Percentiles rank a stretch among this genome's conserved stretches.
Conservation (phyloP, 495 filamentous ascomycete species). For the Hypomontagnella submonticulosa region DNA sequence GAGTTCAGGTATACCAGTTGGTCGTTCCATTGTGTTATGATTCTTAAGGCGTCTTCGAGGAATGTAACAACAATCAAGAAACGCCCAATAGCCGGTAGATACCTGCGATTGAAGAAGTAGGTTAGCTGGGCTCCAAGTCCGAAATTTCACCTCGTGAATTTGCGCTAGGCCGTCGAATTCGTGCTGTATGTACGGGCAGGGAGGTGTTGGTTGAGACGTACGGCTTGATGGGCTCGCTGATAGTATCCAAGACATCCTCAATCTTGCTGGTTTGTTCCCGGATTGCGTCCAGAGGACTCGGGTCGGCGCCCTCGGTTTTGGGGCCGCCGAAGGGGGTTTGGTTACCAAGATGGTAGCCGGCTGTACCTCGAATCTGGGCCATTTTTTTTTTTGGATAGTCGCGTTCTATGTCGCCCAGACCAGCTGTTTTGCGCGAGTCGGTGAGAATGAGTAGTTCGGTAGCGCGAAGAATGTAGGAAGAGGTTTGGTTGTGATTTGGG, state of each 20-base stretch:
- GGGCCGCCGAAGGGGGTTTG: conserved; percentile 74
- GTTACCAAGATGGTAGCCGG: conserved; percentile 90
- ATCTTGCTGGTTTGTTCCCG: conserved; percentile 97
- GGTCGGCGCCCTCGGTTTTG: conserved; percentile 71
- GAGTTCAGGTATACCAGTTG: conserved; percentile 93
- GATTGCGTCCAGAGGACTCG: conserved; percentile 90
- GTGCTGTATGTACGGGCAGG: background rate
- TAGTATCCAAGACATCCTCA: conserved; percentile 89
- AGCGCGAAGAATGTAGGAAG: conserved; percentile 18
- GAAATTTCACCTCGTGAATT: background rate
- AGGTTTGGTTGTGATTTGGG: background rate
- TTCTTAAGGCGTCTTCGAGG: conserved; percentile 94
- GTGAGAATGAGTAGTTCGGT: background rate
- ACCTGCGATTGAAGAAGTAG: conserved; percentile 64
- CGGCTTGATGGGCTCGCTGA: conserved; percentile 95
- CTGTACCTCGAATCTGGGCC: conserved; percentile 96
- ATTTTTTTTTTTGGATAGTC: conserved; percentile 64
- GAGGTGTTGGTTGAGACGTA: conserved; percentile 64
- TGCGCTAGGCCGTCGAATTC: background rate
- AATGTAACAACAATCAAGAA: conserved; percentile 99
- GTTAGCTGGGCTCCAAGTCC: conserved; percentile 28
- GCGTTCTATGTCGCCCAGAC: conserved; percentile 32
- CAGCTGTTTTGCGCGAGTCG: conserved; percentile 36
- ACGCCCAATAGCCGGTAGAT: conserved; percentile 92
- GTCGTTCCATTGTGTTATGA: conserved; percentile 97